These are phyloP conservation scores for Phytophthora pseudosyringae DNA, from an alignment of 352 stramenopile species.

Conservation along the genomic window DNA sequence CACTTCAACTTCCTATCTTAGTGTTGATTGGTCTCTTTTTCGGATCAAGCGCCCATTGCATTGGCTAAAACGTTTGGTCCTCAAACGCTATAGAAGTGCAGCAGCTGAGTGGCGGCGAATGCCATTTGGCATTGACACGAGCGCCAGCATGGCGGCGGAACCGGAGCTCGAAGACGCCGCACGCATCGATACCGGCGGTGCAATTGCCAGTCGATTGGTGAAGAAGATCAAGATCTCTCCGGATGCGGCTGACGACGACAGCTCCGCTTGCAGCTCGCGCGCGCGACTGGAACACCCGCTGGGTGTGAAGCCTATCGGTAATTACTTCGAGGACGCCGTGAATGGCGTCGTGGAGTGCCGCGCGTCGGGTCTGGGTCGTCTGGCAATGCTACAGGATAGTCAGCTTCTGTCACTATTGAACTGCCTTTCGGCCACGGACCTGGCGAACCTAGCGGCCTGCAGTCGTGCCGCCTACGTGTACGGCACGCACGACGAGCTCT, in stretches of 20 bases:
- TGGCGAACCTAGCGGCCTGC: constrained; percentile 49
- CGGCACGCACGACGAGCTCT: constrained; percentile 81
- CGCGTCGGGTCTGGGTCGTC: constrained; percentile 52
- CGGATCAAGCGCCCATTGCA: background rate
- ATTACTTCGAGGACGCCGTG: constrained; percentile 71
- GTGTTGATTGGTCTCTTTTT: constrained; percentile 3
- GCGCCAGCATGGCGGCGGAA: constrained; percentile 10
- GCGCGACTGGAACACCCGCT: constrained; percentile 67
- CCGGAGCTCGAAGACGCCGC: constrained; percentile 19
- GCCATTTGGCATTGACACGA: constrained; percentile 26
- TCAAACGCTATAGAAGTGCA: constrained; percentile 36
- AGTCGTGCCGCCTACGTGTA: constrained; percentile 81
- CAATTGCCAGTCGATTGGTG: constrained; percentile 30
- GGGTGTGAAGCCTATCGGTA: constrained; percentile 85
- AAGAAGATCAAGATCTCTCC: constrained; percentile 39
- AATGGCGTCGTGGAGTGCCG: constrained; percentile 75
- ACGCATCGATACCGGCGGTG: constrained; percentile 12
- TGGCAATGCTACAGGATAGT: constrained; percentile 66
- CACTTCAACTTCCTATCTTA: constrained; percentile 11
- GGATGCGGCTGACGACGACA: background rate
- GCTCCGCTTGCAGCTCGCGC: background rate
- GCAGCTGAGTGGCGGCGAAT: constrained; percentile 30
- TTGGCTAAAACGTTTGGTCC: constrained; percentile 14
- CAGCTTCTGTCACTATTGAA: constrained; percentile 70
- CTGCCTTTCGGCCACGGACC: constrained; percentile 56